phyloP scores from a whole-genome alignment of 495 filamentous ascomycete genomes.

The Penicillium paradoxum region DNA sequence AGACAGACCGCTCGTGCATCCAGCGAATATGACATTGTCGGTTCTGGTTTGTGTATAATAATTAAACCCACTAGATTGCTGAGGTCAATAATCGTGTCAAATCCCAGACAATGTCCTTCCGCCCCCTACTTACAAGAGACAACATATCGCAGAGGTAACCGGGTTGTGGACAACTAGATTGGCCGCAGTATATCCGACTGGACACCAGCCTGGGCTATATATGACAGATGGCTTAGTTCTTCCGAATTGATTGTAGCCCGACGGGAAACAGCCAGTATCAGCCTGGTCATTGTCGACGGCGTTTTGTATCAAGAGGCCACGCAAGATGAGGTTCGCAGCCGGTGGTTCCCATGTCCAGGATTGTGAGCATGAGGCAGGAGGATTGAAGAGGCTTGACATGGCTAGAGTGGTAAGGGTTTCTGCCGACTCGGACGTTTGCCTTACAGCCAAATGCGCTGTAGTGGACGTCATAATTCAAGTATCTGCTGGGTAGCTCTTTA shows the following conservation, averaged over 20 bases:
- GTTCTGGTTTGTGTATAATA: neutral
- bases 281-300: constrained; percentile 1
- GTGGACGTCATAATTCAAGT: neutral
- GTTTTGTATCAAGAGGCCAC: constrained; percentile 19
- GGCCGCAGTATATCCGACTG: constrained; percentile 18
- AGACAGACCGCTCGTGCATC: constrained; percentile 7
- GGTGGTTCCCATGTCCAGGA: constrained; percentile 17
- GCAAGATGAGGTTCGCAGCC: neutral
- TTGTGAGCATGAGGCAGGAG: constrained; percentile 11
- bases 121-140: constrained; percentile 10
- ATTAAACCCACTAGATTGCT: neutral
- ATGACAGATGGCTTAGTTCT: neutral
- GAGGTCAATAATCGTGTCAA: neutral
- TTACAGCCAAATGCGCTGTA: neutral
- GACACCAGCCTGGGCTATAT: constrained; percentile 20
- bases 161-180: constrained; percentile 5
- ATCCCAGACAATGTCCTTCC: neutral
- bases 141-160: constrained; percentile 17
- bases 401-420: neutral
- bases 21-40: neutral
- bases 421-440: neutral
- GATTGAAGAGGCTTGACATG: constrained; percentile 15
- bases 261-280: constrained; percentile 12
- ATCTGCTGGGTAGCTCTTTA: neutral
- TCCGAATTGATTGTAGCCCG: constrained; percentile 7